Percentiles rank a stretch among this genome's conserved stretches.
phyloP scores from a whole-genome alignment of 176 grass and related monocot genomes.

The Oryza glumipatula region DNA sequence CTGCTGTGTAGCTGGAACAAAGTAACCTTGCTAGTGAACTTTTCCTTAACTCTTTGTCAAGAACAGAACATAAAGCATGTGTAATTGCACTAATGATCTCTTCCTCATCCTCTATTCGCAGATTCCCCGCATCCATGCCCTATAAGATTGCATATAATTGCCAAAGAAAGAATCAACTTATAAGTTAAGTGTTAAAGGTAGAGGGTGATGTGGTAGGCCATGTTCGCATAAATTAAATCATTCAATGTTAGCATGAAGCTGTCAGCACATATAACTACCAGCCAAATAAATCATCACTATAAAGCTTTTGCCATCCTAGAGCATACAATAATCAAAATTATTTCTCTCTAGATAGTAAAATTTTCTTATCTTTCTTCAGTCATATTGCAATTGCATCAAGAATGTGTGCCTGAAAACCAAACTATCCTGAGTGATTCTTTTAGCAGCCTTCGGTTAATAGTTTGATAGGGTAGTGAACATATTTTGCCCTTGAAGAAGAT shows the following conservation, averaged over 20 bases:
- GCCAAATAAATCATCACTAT: neutral
- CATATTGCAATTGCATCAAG: neutral
- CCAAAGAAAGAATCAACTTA: neutral
- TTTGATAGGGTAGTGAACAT: neutral
- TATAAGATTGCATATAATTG: conserved; percentile 49
- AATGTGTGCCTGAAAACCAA: neutral
- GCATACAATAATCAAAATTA: conserved; percentile 4
- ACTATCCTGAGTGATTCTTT: neutral
- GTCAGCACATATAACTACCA: neutral
- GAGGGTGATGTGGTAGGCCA: neutral
- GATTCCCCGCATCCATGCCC: conserved; percentile 70
- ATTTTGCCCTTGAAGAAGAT: neutral
- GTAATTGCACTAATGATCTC: conserved; percentile 81
- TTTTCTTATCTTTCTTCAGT: neutral
- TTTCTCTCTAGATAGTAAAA: neutral
- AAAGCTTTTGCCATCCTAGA: conserved; percentile 3
- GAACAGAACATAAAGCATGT: conserved; percentile 68
- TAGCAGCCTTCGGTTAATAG: neutral
- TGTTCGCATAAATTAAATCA: neutral
- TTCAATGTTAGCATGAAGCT: neutral
- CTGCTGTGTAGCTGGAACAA: conserved; percentile 71
- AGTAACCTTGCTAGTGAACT: conserved; percentile 79
- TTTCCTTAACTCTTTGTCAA: conserved; percentile 72
- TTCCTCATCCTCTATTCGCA: conserved; percentile 84
- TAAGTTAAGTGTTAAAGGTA: conserved; percentile 6